phyloP scores from a whole-genome alignment of 2,329 filamentous ascomycete genomes.

The Emergomyces orientalis region DNA sequence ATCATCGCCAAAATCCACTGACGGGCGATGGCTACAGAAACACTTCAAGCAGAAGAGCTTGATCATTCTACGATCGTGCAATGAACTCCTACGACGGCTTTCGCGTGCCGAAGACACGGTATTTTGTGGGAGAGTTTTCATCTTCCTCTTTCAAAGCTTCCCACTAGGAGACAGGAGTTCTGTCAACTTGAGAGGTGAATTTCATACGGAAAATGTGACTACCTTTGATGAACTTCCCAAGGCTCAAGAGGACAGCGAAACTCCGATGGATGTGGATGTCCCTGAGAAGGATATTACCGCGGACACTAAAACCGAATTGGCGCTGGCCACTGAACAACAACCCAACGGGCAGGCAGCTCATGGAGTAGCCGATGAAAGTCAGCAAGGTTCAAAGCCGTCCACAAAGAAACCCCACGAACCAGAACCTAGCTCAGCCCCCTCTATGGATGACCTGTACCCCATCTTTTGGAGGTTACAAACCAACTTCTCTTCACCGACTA shows the following conservation, averaged over 20 bases:
- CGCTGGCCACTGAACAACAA: conserved; percentile 15
- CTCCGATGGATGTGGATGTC: conserved; percentile 60
- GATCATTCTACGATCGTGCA: conserved; percentile 86
- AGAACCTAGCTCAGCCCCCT: conserved; percentile 45
- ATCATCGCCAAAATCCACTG: neutral
- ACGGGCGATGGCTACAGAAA: conserved; percentile 33
- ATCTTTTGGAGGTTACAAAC: conserved; percentile 91
- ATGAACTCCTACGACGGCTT: conserved; percentile 82
- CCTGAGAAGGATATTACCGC: conserved; percentile 31
- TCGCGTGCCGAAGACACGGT: conserved; percentile 96
- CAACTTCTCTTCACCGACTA: conserved; percentile 81
- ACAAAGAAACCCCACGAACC: conserved; percentile 6
- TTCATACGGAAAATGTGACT: conserved; percentile 90
- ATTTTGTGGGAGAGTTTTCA: conserved; percentile 95
- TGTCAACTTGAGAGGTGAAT: conserved; percentile 91
- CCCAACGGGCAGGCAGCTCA: neutral
- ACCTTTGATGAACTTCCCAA: conserved; percentile 57
- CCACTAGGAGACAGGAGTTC: conserved; percentile 94
- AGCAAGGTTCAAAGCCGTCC: conserved; percentile 18
- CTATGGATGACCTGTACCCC: conserved; percentile 70
- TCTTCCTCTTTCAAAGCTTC: conserved; percentile 97
- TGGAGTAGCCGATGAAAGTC: conserved; percentile 9
- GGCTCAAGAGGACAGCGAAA: conserved; percentile 29
- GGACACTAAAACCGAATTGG: conserved; percentile 15
- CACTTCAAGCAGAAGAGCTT: conserved; percentile 77